Percentiles rank a stretch among this genome's conserved stretches.
Evolutionary conservation across 192 early-diverging fungal species (phyloP).

Genomic region (Gonapodya prolifera): DNA sequence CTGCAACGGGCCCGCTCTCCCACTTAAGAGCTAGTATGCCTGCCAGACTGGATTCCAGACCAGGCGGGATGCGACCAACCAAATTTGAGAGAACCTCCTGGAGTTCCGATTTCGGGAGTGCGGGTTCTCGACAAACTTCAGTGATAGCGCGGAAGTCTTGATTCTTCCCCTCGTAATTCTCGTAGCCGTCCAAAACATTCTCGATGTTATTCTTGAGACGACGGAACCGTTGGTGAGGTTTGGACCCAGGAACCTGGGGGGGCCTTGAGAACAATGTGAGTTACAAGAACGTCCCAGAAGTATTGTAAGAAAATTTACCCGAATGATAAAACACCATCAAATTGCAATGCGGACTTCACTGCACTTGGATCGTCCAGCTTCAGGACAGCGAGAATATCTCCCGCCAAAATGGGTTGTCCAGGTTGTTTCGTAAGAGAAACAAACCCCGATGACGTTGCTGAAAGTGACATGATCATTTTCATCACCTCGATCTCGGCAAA

Average conservation of each 20-base stretch:
- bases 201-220: constrained; percentile 49
- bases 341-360: constrained; percentile 81
- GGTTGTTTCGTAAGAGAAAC: constrained; percentile 82
- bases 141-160: constrained; percentile 57
- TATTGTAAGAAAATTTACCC: constrained; percentile 14
- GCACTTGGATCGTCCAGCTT: constrained; percentile 86
- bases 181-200: constrained; percentile 77
- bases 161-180: constrained; percentile 57
- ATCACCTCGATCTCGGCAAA: constrained; percentile 99
- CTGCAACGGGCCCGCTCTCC: not conserved
- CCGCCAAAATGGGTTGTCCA: constrained; percentile 67
- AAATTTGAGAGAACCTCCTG: constrained; percentile 66
- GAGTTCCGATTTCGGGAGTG: constrained; percentile 78
- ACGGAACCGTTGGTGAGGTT: constrained; percentile 73
- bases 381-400: constrained; percentile 87
- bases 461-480: constrained; percentile 99
- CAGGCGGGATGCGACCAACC: constrained; percentile 71
- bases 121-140: constrained; percentile 57
- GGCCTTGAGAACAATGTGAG: constrained; percentile 35
- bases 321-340: constrained; percentile 30
- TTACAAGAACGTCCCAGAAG: not conserved
- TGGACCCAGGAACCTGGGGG: constrained; percentile 73
- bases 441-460: constrained; percentile 79
- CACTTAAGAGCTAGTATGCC: constrained; percentile 17
- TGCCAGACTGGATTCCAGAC: constrained; percentile 44